Conservation (phyloP, 2,329 filamentous ascomycete species). For the Aspergillus sojae region DNA sequence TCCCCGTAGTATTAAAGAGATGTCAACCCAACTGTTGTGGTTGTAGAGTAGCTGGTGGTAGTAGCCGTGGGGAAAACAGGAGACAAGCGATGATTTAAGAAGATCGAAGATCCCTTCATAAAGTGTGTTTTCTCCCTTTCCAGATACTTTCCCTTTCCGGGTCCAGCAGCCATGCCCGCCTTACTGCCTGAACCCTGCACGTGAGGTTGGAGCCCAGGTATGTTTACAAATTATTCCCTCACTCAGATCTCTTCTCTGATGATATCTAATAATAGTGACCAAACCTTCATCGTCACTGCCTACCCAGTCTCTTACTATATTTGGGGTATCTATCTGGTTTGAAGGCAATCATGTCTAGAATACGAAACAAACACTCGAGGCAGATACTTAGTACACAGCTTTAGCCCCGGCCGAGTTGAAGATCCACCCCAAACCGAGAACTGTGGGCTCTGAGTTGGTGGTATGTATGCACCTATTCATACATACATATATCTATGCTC, state of each 20-base stretch:
- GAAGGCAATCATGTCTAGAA: neutral
- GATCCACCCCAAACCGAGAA: neutral
- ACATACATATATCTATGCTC: neutral
- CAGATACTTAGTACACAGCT: too few species aligned
- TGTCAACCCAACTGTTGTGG: neutral
- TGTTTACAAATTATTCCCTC: neutral
- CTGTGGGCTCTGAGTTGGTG: neutral
- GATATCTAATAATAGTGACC: neutral
- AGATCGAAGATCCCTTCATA: neutral
- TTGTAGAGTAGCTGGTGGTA: too few species aligned
- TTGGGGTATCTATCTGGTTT: neutral
- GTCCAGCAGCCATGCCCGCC: neutral
- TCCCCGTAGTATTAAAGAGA: neutral
- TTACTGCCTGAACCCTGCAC: neutral
- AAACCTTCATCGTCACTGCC: neutral
- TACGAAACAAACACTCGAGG: neutral
- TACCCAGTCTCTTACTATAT: neutral
- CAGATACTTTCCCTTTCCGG: neutral
- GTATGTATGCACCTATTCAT: neutral
- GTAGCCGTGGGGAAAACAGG: too few species aligned
- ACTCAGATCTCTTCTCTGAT: neutral
- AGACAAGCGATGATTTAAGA: neutral
- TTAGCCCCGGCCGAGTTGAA: too few species aligned
- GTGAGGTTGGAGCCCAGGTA: neutral
- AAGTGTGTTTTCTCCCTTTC: neutral